Evolutionary conservation across 148 eudicot species (phyloP), one percentile per base, ranked within the genome.

Genomic region (Nepenthes mirabilis): DNA sequence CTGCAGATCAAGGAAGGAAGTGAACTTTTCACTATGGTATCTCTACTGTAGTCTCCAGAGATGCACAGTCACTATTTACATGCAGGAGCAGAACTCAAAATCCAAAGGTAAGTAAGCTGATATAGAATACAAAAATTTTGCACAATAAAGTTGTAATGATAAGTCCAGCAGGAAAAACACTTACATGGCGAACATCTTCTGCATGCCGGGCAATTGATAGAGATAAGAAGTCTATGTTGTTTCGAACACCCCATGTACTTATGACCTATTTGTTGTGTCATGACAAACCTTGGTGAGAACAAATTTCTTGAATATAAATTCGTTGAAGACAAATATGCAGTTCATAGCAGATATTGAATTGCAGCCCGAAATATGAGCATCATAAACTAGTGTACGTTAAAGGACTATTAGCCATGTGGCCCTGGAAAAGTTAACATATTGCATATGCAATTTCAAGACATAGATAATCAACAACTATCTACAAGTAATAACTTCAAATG

Each of bases 161-260:
- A 6, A 37, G 9, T 32, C 1, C 33, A 2, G 49, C 3, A 52
- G 33, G 56, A 14, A 7, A 54, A 52, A 64, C 34, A 9, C 62
- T 69, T 81, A 91, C 98, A 63, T 83, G 82, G 58, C 96, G 98
- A 74, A 91, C 88, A 80, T 91, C 98, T 70, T 91, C 88, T 34
- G 95, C 98, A 51, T 83, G 88, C 12, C 98, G 85, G 53, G 98
- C 86, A 61, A 72, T 83, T 6, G 98, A 86, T 14, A 91, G 65
- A 33, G 98, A 88, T 45, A 91, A 82, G 59, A 91, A 91, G 63
- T 91, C 96, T 51, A 91, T 88, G 70, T 88, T 91, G 78, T 91
- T 91, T 59, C 76, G 75, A 36, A 76, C 88, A 55, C 98, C 98
- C 98, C 98, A 91, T 1, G 98, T 65, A 72, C 91, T 83, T 69